Percentiles rank a stretch among this genome's conserved stretches.
These are phyloP conservation scores for Neolentinus lepideus DNA, from an alignment of 1,284 basidiomycete species.

Conservation along the genomic window DNA sequence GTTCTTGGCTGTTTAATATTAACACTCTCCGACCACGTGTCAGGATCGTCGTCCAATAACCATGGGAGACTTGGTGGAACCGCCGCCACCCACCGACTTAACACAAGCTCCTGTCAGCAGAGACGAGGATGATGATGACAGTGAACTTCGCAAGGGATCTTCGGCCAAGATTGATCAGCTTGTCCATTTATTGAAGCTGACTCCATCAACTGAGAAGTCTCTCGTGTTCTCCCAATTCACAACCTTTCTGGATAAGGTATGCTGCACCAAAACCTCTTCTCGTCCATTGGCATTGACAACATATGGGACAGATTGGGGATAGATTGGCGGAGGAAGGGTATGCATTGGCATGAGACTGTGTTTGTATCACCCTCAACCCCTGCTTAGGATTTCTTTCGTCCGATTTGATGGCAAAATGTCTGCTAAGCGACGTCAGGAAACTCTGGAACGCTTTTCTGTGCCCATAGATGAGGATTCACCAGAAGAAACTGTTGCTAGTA, in stretches of 20 bases:
- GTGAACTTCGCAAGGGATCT: slow-evolving; percentile 40
- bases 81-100: slow-evolving; percentile 56
- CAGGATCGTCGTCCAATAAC: slow-evolving; percentile 69
- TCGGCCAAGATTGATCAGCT: slow-evolving; percentile 84
- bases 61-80: slow-evolving; percentile 57
- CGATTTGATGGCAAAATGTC: slow-evolving; percentile 83
- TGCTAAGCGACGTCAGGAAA: slow-evolving; percentile 69
- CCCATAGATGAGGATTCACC: slow-evolving; percentile 38
- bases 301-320: slow-evolving; percentile 42
- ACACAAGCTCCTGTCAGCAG: slow-evolving; percentile 45
- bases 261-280: slow-evolving; percentile 5
- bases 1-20: background rate
- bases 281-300: background rate
- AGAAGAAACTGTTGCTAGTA: slow-evolving; percentile 5
- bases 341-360: slow-evolving; percentile 9
- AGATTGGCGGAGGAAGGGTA: slow-evolving; percentile 59
- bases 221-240: slow-evolving; percentile 86
- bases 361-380: slow-evolving; percentile 2
- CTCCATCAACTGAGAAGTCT: slow-evolving; percentile 66
- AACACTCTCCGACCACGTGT: slow-evolving; percentile 3
- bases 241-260: slow-evolving; percentile 72
- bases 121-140: slow-evolving; percentile 36
- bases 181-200: slow-evolving; percentile 62
- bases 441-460: slow-evolving; percentile 65
- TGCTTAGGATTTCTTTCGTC: slow-evolving; percentile 59